phyloP scores from a whole-genome alignment of 2,329 filamentous ascomycete species.

The Furcasterigmium sp. region DNA sequence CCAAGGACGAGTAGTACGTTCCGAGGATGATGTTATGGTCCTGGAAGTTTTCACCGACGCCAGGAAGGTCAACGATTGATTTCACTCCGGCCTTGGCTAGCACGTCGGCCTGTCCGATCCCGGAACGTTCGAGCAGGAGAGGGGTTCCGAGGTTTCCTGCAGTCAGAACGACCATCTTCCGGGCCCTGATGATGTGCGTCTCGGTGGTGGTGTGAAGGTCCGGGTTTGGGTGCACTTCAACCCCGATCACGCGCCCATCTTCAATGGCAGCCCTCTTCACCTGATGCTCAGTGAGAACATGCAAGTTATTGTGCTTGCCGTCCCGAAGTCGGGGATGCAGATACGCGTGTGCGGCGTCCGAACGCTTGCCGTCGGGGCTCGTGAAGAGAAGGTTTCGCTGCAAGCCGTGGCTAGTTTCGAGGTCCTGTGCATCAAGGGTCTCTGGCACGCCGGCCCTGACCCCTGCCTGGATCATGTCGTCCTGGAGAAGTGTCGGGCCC shows the following conservation, averaged over 20 bases:
- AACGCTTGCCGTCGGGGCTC: slow-evolving; percentile 36
- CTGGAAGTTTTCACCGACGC: slow-evolving; percentile 42
- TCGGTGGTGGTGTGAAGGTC: slow-evolving; percentile 23
- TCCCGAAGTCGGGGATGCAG: slow-evolving; percentile 20
- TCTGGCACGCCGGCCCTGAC: slow-evolving; percentile 38
- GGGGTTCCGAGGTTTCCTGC: slow-evolving; percentile 2
- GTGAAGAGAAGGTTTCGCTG: slow-evolving; percentile 11
- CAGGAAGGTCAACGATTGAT: slow-evolving; percentile 38
- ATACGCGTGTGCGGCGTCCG: slow-evolving; percentile 21
- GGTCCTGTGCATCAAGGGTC: slow-evolving; percentile 40
- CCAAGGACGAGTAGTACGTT: slow-evolving; percentile 34
- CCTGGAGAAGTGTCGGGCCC: slow-evolving; percentile 27
- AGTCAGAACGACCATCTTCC: slow-evolving; percentile 34
- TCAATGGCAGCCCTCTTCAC: slow-evolving; percentile 32
- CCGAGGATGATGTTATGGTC: slow-evolving; percentile 42
- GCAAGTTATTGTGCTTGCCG: slow-evolving; percentile 20
- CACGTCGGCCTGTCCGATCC: slow-evolving; percentile 24
- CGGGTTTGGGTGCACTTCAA: slow-evolving; percentile 42
- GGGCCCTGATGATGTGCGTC: slow-evolving; percentile 25
- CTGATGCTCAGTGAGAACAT: slow-evolving; percentile 20
- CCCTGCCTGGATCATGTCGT: slow-evolving; percentile 40
- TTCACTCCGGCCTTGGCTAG: slow-evolving; percentile 36
- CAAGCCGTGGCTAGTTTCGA: slow-evolving; percentile 26
- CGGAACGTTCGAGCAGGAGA: slow-evolving; percentile 4
- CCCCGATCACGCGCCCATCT: slow-evolving; percentile 30